phyloP scores from a whole-genome alignment of 352 stramenopile genomes.

The Phytophthora foliorum region DNA sequence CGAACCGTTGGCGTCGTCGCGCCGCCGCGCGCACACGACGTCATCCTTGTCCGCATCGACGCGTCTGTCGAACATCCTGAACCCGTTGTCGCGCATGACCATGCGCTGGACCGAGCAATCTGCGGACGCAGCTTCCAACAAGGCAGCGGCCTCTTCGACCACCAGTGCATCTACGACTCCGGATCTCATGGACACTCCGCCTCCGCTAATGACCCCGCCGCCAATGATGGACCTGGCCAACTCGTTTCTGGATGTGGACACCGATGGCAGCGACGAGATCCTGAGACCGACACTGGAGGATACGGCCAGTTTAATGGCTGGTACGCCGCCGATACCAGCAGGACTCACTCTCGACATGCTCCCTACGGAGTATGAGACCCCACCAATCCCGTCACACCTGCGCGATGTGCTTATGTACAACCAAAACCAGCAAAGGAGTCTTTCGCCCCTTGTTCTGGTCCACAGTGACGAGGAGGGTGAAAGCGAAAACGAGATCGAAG shows the following conservation, averaged over 20 bases:
- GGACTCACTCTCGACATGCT: slow-evolving; percentile 62
- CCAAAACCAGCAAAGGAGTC: slow-evolving; percentile 22
- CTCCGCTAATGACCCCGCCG: slow-evolving; percentile 40
- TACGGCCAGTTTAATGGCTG: slow-evolving; percentile 40
- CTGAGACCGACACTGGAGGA: slow-evolving; percentile 57
- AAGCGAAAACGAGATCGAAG: slow-evolving; percentile 37
- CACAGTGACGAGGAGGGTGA: slow-evolving; percentile 38
- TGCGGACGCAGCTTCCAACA: slow-evolving; percentile 15
- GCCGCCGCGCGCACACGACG: slow-evolving; percentile 61
- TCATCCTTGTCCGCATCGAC: slow-evolving; percentile 37
- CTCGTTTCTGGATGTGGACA: slow-evolving; percentile 68
- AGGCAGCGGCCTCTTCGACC: slow-evolving; percentile 27
- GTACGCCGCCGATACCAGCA: slow-evolving; percentile 58
- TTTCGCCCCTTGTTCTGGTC: slow-evolving; percentile 15
- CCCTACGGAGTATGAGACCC: slow-evolving; percentile 48
- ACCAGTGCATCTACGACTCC: slow-evolving; percentile 37
- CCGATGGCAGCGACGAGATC: slow-evolving; percentile 52
- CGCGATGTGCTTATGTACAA: slow-evolving; percentile 37
- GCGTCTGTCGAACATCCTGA: slow-evolving; percentile 47
- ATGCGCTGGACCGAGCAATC: slow-evolving; percentile 47
- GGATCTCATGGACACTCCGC: slow-evolving; percentile 35
- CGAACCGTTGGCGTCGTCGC: slow-evolving; percentile 39
- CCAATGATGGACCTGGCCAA: slow-evolving; percentile 49
- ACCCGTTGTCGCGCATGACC: slow-evolving; percentile 61
- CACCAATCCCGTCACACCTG: slow-evolving; percentile 47